Evolutionary conservation across 1,284 basidiomycete species (phyloP).

Genomic region (Puccinia brachypodii): DNA sequence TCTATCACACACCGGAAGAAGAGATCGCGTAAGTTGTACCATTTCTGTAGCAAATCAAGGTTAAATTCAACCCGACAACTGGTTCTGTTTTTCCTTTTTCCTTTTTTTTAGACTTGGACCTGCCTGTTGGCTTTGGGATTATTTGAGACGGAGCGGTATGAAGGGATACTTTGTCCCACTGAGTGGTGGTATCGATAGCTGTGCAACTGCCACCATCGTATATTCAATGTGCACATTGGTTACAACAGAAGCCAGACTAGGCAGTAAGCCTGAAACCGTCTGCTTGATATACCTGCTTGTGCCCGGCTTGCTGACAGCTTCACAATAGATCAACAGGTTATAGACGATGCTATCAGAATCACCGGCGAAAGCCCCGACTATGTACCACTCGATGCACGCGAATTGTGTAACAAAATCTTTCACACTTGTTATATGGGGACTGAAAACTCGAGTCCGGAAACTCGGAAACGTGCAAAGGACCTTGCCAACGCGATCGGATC

Average conservation of each 20-base stretch:
- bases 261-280: conserved; percentile 12
- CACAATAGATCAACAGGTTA: conserved; percentile 41
- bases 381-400: conserved; percentile 35
- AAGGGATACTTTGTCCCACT: conserved; percentile 44
- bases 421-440: conserved; percentile 48
- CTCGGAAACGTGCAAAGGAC: conserved; percentile 41
- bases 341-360: conserved; percentile 32
- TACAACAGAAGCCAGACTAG: conserved; percentile 41
- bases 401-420: conserved; percentile 45
- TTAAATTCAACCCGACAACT: background rate
- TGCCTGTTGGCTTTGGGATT: conserved; percentile 48
- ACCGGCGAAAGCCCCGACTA: conserved; percentile 21
- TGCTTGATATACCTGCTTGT: background rate
- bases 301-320: background rate
- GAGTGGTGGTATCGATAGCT: conserved; percentile 48
- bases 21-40: conserved; percentile 37
- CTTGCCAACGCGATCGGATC: conserved; percentile 34
- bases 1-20: conserved; percentile 45
- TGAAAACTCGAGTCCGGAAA: conserved; percentile 46
- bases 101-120: conserved; percentile 40
- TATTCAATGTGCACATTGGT: conserved; percentile 48
- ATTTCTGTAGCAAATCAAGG: background rate
- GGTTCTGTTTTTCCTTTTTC: background rate
- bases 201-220: conserved; percentile 42
- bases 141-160: conserved; percentile 44